Conservation (phyloP, 73 alveolate species). For the Paramecium pentaurelia region DNA sequence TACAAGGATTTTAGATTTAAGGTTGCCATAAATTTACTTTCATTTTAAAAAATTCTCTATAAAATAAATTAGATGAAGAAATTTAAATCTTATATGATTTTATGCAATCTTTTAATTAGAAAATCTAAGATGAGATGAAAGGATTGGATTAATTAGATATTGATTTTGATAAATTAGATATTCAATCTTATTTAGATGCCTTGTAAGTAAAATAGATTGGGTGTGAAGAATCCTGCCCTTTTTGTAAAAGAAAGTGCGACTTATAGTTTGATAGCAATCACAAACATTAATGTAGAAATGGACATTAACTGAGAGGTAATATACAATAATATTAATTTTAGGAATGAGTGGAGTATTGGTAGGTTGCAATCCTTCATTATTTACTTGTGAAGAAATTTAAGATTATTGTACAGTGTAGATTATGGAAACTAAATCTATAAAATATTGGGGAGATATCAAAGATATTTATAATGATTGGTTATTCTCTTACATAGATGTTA, state of each 20-base stretch:
- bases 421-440: background rate
- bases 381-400: background rate
- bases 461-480: background rate
- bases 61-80: background rate
- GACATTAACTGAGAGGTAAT: background rate
- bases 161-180: background rate
- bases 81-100: background rate
- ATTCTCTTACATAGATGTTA: background rate
- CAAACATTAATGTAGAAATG: background rate
- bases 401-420: background rate
- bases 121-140: background rate
- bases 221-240: background rate
- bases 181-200: background rate
- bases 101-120: background rate
- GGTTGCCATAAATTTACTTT: background rate
- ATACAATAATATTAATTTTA: background rate
- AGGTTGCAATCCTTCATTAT: background rate
- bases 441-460: background rate
- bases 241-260: background rate
- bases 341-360: background rate
- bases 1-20: background rate
- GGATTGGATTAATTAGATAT: background rate
- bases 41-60: background rate
- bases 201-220: background rate
- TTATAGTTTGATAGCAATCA: background rate